A percentile compares a stretch with the other conserved stretches of the same genome.
phyloP scores from a whole-genome alignment of 305 asterid species.

The Plantago rigida region DNA sequence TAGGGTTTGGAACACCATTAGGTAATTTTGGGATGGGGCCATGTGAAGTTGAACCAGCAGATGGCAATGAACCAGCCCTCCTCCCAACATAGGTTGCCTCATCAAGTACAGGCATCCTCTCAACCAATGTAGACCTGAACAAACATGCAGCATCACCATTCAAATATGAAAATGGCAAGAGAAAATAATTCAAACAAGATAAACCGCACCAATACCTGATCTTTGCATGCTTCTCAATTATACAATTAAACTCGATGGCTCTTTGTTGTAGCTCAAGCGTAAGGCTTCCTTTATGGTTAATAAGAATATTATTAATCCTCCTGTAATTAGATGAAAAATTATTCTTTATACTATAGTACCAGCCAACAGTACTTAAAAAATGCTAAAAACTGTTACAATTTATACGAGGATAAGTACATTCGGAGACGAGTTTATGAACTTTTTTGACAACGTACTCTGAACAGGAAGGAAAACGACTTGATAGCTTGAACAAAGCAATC shows the following conservation, averaged over 20 bases:
- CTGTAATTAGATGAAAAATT: constrained; percentile 35
- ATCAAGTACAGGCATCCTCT: constrained; percentile 93
- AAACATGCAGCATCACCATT: constrained; percentile 23
- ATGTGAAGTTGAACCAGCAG: constrained; percentile 61
- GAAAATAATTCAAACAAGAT: constrained; percentile 9
- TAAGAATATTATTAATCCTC: constrained; percentile 61
- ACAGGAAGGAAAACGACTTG: constrained; percentile 78
- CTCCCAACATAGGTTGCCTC: constrained; percentile 78
- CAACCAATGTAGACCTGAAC: constrained; percentile 70
- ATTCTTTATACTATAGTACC: background rate
- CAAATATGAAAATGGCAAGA: constrained; percentile 16
- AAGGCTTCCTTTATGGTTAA: constrained; percentile 62
- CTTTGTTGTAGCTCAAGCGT: constrained; percentile 94
- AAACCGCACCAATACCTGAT: constrained; percentile 46
- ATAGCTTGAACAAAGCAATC: constrained; percentile 44
- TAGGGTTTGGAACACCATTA: constrained; percentile 62
- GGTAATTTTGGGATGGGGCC: constrained; percentile 62
- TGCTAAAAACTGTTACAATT: too few relatives aligned
- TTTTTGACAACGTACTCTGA: constrained; percentile 51
- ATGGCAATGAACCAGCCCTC: constrained; percentile 42
- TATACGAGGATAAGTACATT: too few relatives aligned
- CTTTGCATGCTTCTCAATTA: constrained; percentile 64
- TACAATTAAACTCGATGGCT: constrained; percentile 76
- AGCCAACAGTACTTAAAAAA: too few relatives aligned
- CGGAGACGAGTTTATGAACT: background rate